A percentile compares a stretch with the other conserved stretches of the same genome.
phyloP scores from a whole-genome alignment of 2,329 filamentous ascomycete genomes.

The Periconia sp. region DNA sequence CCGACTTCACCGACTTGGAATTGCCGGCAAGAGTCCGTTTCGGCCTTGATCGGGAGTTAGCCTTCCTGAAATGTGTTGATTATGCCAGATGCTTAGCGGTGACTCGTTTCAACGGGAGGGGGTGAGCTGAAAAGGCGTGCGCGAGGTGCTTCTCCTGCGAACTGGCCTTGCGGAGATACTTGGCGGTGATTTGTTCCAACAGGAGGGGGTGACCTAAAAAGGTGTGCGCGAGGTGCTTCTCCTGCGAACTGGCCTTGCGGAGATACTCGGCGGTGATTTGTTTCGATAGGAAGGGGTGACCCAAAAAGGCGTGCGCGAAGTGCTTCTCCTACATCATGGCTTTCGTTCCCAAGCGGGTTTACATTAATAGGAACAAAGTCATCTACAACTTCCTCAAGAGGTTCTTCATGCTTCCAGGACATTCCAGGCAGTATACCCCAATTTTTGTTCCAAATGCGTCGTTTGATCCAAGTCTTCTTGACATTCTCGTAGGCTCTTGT shows the following conservation, averaged over 20 bases:
- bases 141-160: neutral
- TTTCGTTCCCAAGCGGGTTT: neutral
- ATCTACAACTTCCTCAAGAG: constrained; percentile 7
- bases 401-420: constrained; percentile 39
- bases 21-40: constrained; percentile 1
- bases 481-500: constrained; percentile 35
- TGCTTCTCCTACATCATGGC: constrained; percentile 9
- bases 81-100: constrained; percentile 1
- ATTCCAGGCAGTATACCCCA: constrained; percentile 39
- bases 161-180: neutral
- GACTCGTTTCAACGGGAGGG: neutral
- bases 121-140: neutral
- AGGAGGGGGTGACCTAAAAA: too few relatives aligned
- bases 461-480: constrained; percentile 34
- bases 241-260: neutral
- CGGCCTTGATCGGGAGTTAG: neutral
- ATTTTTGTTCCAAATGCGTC: constrained; percentile 34
- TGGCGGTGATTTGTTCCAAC: neutral
- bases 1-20: constrained; percentile 1
- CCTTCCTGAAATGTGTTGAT: neutral
- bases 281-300: neutral
- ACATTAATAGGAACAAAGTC: constrained; percentile 3
- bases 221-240: neutral
- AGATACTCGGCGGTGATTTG: neutral
- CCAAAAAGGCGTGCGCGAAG: constrained; percentile 1